Percentiles rank a stretch among this genome's conserved stretches.
phyloP scores from a whole-genome alignment of 1,284 basidiomycete genomes.

The Neolentinus lepideus region DNA sequence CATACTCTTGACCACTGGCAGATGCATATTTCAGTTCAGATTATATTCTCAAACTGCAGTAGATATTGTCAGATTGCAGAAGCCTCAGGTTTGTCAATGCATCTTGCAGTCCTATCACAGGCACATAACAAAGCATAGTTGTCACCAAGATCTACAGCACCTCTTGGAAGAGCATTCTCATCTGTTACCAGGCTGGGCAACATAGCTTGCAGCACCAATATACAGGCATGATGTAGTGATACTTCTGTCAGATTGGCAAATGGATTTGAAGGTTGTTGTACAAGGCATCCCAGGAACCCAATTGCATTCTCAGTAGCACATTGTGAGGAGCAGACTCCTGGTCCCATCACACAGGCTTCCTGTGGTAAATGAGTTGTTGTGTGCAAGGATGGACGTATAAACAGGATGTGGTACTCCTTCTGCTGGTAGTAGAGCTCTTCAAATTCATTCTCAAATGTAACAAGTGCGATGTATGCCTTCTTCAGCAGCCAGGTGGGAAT shows the following conservation, averaged over 20 bases:
- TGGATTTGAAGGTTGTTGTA: constrained; percentile 15
- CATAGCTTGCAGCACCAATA: constrained; percentile 16
- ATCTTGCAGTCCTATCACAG: background rate
- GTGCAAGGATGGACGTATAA: constrained; percentile 17
- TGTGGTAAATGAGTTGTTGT: constrained; percentile 10
- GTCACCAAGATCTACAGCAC: constrained; percentile 9
- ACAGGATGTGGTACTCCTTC: constrained; percentile 15
- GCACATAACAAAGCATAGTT: constrained; percentile 11
- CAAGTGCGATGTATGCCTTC: constrained; percentile 7
- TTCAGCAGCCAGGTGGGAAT: no score
- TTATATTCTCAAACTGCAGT: background rate
- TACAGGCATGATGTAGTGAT: constrained; percentile 8
- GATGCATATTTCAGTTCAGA: background rate
- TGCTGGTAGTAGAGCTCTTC: constrained; percentile 17
- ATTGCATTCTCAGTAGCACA: constrained; percentile 19
- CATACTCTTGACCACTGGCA: constrained; percentile 9
- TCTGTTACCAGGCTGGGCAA: constrained; percentile 7
- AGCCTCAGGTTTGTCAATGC: constrained; percentile 1
- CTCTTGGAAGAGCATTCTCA: background rate
- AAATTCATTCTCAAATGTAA: constrained; percentile 13
- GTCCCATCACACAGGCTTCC: constrained; percentile 14
- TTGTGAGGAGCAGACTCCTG: constrained; percentile 11
- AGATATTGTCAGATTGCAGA: background rate
- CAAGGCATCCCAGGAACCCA: constrained; percentile 16
- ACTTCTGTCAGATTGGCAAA: constrained; percentile 16